Evolutionary conservation across 352 stramenopile species (phyloP), one percentile per base, ranked within the genome.

Genomic region (Phytophthora pini): DNA sequence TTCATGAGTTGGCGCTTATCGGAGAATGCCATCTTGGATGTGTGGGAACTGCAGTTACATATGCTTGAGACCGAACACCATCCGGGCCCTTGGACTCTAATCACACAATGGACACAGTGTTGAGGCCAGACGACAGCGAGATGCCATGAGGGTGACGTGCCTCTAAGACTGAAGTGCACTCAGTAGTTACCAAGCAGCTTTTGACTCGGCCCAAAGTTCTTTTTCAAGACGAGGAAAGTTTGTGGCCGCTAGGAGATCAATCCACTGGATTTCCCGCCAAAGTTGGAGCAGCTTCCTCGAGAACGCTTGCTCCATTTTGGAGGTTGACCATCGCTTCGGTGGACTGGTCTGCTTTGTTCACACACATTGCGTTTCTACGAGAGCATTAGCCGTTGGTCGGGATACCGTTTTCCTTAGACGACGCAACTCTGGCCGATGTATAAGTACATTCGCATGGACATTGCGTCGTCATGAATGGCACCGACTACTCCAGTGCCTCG

Each of bases 341-440:
- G 29, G 29, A 10, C 29, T 34, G 4, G 36, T 7, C 36, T 17
- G 15, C 4, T 4, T 17, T 41, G 11, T 17, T 20, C 38, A 20
- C 15, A 20, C 5, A 43, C 6, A 3, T 38, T 58, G 57, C 39
- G 56, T 58, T 65, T 64, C 38, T 22, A 46, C 38, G 3, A 36
- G 47, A 39, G 17, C 44, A 13, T 47, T 53, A 38, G 46, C 47
- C 46, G 57, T 65, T 65, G 57, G 36, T 48, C 56, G 43, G 36
- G 10, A 36, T 41, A 51, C 40, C 41, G 53, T 61, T 58, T 40
- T 44, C 7, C 31, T 13, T 17, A 52, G 47, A 45, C 36, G 50
- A n/a, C 56, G 38, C 56, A 52, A 65, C 46, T 31, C 56, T 43
- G 13, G 38, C n/a, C 38, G 38, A 43, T 43, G 54, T 22, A 9